Evolutionary conservation across 306 rosid species (phyloP).

Genomic region (Datisca glomerata): DNA sequence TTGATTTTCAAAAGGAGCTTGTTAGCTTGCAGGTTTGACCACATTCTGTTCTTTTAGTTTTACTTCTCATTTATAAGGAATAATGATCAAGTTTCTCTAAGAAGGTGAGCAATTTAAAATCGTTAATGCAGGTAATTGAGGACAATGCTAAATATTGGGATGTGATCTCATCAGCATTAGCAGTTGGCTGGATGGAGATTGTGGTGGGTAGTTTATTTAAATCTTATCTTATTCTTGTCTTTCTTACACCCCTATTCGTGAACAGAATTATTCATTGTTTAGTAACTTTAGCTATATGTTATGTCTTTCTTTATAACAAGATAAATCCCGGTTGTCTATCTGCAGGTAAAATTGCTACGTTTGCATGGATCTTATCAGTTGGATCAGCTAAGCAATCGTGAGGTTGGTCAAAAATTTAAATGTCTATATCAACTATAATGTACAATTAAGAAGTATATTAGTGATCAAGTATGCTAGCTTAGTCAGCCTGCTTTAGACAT

Average conservation of each 20-base stretch:
- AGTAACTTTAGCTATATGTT: no score
- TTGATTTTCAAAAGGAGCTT: slow-evolving; percentile 54
- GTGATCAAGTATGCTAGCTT: no score
- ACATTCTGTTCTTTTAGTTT: slow-evolving; percentile 9
- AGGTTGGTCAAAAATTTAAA: slow-evolving; percentile 69
- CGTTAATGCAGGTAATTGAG: slow-evolving; percentile 57
- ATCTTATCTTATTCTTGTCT: no score
- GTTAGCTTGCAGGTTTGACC: slow-evolving; percentile 59
- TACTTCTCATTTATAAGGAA: neutral
- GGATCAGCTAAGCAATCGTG: slow-evolving; percentile 73
- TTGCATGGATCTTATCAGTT: slow-evolving; percentile 83
- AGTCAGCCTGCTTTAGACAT: no score
- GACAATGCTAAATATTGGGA: slow-evolving; percentile 82
- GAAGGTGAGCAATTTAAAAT: slow-evolving; percentile 11
- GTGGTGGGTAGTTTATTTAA: slow-evolving; percentile 64
- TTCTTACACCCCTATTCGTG: no score
- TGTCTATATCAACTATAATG: no score
- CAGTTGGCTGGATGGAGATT: slow-evolving; percentile 92
- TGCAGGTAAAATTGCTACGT: slow-evolving; percentile 85
- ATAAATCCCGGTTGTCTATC: neutral
- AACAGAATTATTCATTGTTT: no score
- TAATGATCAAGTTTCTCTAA: slow-evolving; percentile 13
- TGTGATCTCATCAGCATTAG: slow-evolving; percentile 56
- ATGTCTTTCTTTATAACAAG: no score
- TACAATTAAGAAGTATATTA: no score